These are phyloP conservation scores for Mycena filopes DNA, from an alignment of 768 basidiomycete species.

Conservation along the genomic window DNA sequence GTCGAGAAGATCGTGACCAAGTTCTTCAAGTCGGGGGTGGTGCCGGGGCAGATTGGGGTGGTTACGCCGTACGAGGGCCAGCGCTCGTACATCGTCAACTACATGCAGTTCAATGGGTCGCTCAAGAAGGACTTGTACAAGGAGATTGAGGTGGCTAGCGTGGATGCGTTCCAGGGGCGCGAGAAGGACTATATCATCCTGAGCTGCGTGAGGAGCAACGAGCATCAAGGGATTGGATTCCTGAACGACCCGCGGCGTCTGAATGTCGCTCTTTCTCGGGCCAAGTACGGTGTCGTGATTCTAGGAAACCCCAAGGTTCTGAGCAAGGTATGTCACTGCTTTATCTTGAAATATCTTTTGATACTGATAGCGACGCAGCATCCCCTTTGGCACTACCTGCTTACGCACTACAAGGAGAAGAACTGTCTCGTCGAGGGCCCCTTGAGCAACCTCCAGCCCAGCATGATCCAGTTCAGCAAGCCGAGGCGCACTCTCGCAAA, in stretches of 20 bases:
- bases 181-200: slow-evolving; percentile 99
- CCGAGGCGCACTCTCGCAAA: slow-evolving; percentile 90
- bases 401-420: slow-evolving; percentile 99
- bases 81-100: slow-evolving; percentile 97
- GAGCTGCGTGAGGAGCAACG: slow-evolving; percentile 97
- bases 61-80: slow-evolving; percentile 99
- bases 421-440: slow-evolving; percentile 95
- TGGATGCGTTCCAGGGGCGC: slow-evolving; percentile 99
- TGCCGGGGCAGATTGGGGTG: slow-evolving; percentile 95
- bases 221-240: slow-evolving; percentile 99
- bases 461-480: slow-evolving; percentile 99
- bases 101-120: slow-evolving; percentile 99
- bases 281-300: slow-evolving; percentile 98
- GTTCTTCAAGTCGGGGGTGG: slow-evolving; percentile 99
- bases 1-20: slow-evolving; percentile 99
- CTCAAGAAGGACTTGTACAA: slow-evolving; percentile 99
- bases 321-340: slow-evolving; percentile 80
- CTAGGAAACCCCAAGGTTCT: slow-evolving; percentile 99
- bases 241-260: slow-evolving; percentile 96
- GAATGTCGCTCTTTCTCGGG: slow-evolving; percentile 96
- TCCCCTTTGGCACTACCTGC: slow-evolving; percentile 96
- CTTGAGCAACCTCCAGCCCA: slow-evolving; percentile 93
- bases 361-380: slow-evolving; percentile 66
- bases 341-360: slow-evolving; percentile 9
- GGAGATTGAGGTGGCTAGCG: slow-evolving; percentile 98